phyloP scores from a whole-genome alignment of 1,284 basidiomycete genomes.

The Sphaerobolus stellatus region DNA sequence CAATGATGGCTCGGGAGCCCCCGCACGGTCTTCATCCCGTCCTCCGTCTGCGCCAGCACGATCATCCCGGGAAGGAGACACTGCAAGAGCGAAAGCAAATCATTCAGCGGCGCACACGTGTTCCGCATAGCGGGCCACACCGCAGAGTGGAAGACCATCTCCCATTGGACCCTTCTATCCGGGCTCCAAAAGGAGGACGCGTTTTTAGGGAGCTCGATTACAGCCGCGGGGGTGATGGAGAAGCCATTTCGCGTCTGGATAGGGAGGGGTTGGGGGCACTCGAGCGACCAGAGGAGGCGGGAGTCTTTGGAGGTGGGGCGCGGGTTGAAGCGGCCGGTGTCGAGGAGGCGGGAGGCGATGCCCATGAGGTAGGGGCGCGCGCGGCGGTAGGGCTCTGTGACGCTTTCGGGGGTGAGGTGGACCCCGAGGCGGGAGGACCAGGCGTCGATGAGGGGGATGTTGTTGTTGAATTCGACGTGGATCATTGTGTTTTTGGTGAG shows the following conservation, averaged over 20 bases:
- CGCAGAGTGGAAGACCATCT: constrained; percentile 84
- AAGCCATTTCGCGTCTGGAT: constrained; percentile 69
- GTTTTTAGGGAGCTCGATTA: constrained; percentile 68
- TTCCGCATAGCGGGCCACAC: constrained; percentile 76
- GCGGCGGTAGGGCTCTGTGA: constrained; percentile 74
- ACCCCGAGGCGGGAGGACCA: constrained; percentile 76
- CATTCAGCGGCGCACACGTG: constrained; percentile 71
- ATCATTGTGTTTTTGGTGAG: no score
- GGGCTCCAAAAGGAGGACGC: constrained; percentile 81
- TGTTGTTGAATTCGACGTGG: constrained; percentile 72
- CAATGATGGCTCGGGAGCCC: constrained; percentile 73
- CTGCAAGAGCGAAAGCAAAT: constrained; percentile 73
- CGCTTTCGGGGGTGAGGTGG: constrained; percentile 73
- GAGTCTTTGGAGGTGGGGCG: constrained; percentile 54
- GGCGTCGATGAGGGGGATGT: constrained; percentile 74
- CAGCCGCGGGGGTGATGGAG: constrained; percentile 70
- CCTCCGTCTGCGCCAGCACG: constrained; percentile 72
- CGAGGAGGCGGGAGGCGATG: constrained; percentile 60
- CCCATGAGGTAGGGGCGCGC: constrained; percentile 70
- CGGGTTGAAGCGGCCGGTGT: constrained; percentile 67
- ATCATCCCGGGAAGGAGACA: constrained; percentile 79
- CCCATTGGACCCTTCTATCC: constrained; percentile 78
- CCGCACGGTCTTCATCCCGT: constrained; percentile 69
- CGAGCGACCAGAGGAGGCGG: constrained; percentile 73
- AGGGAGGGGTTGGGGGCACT: constrained; percentile 72